These are phyloP conservation scores for Fusarium sp. DNA, from an alignment of 2,329 filamentous ascomycete genomes.

Conservation along the genomic window DNA sequence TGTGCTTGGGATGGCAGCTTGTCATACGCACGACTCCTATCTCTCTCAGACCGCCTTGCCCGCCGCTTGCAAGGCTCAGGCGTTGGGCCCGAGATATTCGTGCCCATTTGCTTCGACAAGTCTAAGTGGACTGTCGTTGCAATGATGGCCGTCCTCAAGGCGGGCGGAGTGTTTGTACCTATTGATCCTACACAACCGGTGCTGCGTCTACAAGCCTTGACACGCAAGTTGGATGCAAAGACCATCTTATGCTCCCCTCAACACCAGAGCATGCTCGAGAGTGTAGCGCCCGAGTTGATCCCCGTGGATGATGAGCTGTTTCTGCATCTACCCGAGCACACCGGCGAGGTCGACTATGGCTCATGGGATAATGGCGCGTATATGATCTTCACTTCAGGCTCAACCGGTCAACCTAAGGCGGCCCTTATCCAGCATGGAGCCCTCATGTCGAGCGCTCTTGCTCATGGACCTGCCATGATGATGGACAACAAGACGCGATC, in stretches of 20 bases:
- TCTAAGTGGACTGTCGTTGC: conserved; percentile 46
- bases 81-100: conserved; percentile 45
- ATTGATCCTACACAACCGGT: conserved; percentile 40
- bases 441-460: conserved; percentile 31
- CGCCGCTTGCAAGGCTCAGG: conserved; percentile 17
- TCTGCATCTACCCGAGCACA: background rate
- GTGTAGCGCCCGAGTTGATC: conserved; percentile 29
- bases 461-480: conserved; percentile 39
- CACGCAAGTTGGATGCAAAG: conserved; percentile 30
- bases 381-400: conserved; percentile 41
- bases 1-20: conserved; percentile 58
- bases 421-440: conserved; percentile 38
- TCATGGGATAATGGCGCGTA: conserved; percentile 33
- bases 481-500: conserved; percentile 44
- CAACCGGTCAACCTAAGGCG: conserved; percentile 36
- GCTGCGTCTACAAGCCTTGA: conserved; percentile 22
- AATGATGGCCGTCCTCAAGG: conserved; percentile 45
- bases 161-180: conserved; percentile 42
- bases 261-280: conserved; percentile 25
- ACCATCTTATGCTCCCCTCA: conserved; percentile 39
- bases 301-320: conserved; percentile 33
- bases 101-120: conserved; percentile 47
- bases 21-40: conserved; percentile 55
- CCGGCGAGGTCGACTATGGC: conserved; percentile 4
- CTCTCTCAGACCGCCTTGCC: conserved; percentile 53